A percentile compares a stretch with the other conserved stretches of the same genome.
Conservation (phyloP, 176 grass and related monocot genomes). For the Eleusine indica region DNA sequence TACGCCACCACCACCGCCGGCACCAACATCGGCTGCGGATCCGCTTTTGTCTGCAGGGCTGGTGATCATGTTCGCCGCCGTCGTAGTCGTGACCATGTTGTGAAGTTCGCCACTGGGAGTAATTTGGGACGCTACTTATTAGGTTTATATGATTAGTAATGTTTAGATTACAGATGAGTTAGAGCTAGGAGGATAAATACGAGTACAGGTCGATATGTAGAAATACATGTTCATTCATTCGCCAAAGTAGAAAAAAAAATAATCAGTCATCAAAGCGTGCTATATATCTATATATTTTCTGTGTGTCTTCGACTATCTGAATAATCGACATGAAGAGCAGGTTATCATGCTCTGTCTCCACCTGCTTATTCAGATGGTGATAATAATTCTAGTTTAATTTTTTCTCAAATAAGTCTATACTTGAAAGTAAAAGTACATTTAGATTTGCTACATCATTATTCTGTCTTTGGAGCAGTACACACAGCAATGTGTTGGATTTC, state of each 20-base stretch:
- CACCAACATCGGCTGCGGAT: not conserved
- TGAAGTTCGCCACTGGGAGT: not conserved
- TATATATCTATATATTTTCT: no score
- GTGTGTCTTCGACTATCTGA: no score
- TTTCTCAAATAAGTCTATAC: no score
- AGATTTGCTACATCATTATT: not conserved
- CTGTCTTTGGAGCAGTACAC: not conserved
- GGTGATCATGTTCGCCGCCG: not conserved
- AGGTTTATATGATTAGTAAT: not conserved
- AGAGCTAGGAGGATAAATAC: not conserved
- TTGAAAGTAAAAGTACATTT: no score
- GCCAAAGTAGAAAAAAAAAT: no score
- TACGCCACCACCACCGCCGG: not conserved
- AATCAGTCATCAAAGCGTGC: no score
- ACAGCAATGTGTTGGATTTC: no score
- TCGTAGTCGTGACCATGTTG: not conserved
- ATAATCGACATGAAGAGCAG: no score
- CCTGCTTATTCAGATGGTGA: no score
- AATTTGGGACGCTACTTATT: not conserved
- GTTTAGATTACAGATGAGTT: not conserved
- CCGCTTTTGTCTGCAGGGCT: not conserved
- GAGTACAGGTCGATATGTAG: not conserved
- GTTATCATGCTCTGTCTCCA: no score
- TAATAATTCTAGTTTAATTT: no score
- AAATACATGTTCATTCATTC: not conserved